Conservation (phyloP, 805 yeast genomes). For the Saccharomycodes ludwigii region DNA sequence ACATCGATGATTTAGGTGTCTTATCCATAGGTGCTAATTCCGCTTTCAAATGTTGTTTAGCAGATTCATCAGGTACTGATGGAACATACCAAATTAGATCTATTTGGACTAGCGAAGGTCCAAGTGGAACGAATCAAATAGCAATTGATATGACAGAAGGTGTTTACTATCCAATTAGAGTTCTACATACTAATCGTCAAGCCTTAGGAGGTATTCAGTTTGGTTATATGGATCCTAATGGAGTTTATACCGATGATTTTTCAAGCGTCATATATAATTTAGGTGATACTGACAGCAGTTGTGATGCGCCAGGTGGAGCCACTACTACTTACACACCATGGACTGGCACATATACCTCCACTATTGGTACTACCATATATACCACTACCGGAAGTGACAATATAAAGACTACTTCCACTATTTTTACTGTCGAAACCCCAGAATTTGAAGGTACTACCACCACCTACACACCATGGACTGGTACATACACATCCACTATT, state of each 20-base stretch:
- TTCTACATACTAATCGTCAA: slow-evolving; percentile 12
- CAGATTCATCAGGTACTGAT: slow-evolving; percentile 2
- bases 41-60: slow-evolving; percentile 25
- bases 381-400: too few species aligned
- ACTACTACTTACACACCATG: slow-evolving; percentile 4
- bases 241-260: slow-evolving; percentile 8
- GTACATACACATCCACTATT: too few species aligned
- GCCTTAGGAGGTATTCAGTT: slow-evolving; percentile 8
- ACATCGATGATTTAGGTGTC: slow-evolving; percentile 22
- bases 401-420: too few species aligned
- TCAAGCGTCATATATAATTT: slow-evolving; percentile 9
- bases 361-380: too few species aligned
- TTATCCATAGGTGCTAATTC: slow-evolving; percentile 21
- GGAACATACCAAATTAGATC: slow-evolving; percentile 6
- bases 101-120: slow-evolving; percentile 5
- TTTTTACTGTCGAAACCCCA: too few species aligned
- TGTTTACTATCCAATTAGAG: slow-evolving; percentile 18
- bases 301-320: slow-evolving; percentile 1
- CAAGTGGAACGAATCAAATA: neutral
- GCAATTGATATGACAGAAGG: slow-evolving; percentile 15
- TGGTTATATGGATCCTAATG: slow-evolving; percentile 11
- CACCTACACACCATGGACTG: too few species aligned
- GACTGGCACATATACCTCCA: slow-evolving; percentile 4
- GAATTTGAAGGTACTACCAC: too few species aligned
- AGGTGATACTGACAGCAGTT: slow-evolving; percentile 3